Conservation (phyloP, 164 flowering plant genomes). For the Cinnamomum chago region DNA sequence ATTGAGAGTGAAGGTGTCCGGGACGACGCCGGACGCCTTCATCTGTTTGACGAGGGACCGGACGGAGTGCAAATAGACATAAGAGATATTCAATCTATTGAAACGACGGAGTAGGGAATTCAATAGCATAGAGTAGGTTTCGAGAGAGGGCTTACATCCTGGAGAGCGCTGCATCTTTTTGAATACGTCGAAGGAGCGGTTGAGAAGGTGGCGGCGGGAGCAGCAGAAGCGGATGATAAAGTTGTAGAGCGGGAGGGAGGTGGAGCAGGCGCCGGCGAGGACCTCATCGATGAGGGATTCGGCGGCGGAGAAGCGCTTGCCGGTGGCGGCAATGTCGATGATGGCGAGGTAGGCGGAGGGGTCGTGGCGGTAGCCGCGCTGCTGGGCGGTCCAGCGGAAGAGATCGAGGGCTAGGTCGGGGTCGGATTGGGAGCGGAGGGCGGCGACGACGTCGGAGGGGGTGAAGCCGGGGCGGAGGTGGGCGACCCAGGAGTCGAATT, state of each 20-base stretch:
- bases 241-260: slow-evolving; percentile 53
- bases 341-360: slow-evolving; percentile 55
- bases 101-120: slow-evolving; percentile 54
- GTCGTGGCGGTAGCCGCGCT: slow-evolving; percentile 65
- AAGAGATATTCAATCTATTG: slow-evolving; percentile 49
- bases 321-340: slow-evolving; percentile 36
- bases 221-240: slow-evolving; percentile 57
- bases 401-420: slow-evolving; percentile 88
- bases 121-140: slow-evolving; percentile 60
- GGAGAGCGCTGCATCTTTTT: slow-evolving; percentile 61
- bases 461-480: slow-evolving; percentile 76
- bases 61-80: slow-evolving; percentile 64
- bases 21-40: slow-evolving; percentile 72
- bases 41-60: slow-evolving; percentile 68
- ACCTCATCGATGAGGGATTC: slow-evolving; percentile 72
- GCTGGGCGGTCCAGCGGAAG: slow-evolving; percentile 89
- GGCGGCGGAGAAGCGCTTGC: slow-evolving; percentile 40
- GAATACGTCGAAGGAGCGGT: slow-evolving; percentile 73
- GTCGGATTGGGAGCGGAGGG: slow-evolving; percentile 65
- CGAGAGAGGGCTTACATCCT: slow-evolving; percentile 55
- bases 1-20: slow-evolving; percentile 63
- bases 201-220: slow-evolving; percentile 44
- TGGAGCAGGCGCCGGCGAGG: slow-evolving; percentile 71
- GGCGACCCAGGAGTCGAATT: slow-evolving; percentile 72
- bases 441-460: slow-evolving; percentile 54